A percentile compares a stretch with the other conserved stretches of the same genome.
Evolutionary conservation across 495 filamentous ascomycete genomes (phyloP).

Genomic region (Xylaria sp.): DNA sequence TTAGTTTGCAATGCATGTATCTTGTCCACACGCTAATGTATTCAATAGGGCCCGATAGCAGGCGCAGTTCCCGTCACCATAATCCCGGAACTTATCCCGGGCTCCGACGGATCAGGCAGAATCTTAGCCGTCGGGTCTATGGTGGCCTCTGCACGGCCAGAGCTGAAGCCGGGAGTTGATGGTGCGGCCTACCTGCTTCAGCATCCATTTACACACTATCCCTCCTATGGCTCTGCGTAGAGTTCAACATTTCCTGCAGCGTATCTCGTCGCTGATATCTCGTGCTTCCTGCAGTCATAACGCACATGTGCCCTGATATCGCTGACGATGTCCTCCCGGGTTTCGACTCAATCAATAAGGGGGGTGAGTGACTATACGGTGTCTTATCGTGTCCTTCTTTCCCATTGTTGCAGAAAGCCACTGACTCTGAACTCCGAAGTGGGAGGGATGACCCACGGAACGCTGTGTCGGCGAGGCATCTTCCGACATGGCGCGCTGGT

Average conservation of each 20-base stretch:
- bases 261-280: background rate
- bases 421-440: slow-evolving; percentile 37
- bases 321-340: background rate
- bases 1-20: background rate
- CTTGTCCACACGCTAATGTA: background rate
- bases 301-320: slow-evolving; percentile 6
- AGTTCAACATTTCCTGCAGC: background rate
- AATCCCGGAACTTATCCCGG: slow-evolving; percentile 60
- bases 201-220: background rate
- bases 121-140: slow-evolving; percentile 68
- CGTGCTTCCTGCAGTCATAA: background rate
- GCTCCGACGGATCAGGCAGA: slow-evolving; percentile 75
- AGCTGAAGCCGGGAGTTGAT: slow-evolving; percentile 4
- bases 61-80: slow-evolving; percentile 67
- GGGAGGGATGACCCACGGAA: slow-evolving; percentile 72
- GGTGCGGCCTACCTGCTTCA: background rate
- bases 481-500: slow-evolving; percentile 64
- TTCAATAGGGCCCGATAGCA: background rate
- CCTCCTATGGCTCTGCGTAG: background rate
- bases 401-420: background rate
- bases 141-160: slow-evolving; percentile 48
- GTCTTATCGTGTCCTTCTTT: background rate
- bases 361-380: background rate
- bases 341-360: slow-evolving; percentile 4
- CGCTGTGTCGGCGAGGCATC: slow-evolving; percentile 70